Conservation (phyloP, 1,284 basidiomycete genomes). For the Schizophyllum amplum region DNA sequence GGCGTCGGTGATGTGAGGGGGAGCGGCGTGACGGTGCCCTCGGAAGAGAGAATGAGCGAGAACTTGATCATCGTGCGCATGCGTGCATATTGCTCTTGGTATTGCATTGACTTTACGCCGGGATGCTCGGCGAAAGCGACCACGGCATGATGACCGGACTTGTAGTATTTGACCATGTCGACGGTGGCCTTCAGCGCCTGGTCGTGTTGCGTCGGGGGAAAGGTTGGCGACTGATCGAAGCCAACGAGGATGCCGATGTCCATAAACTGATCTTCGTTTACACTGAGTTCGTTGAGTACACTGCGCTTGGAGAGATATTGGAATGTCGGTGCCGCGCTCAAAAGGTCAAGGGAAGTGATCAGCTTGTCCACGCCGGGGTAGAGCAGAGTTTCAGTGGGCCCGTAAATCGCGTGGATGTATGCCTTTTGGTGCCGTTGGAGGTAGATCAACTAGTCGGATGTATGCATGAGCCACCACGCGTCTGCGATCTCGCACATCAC, state of each 20-base stretch:
- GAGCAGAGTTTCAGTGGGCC: conserved; percentile 83
- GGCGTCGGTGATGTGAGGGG: conserved; percentile 66
- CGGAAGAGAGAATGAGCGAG: conserved; percentile 84
- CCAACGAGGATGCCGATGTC: conserved; percentile 91
- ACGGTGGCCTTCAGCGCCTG: conserved; percentile 77
- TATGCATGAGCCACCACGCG: conserved; percentile 5
- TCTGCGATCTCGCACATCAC: conserved; percentile 21
- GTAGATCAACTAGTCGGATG: conserved; percentile 68
- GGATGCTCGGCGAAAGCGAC: conserved; percentile 72
- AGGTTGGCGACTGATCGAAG: conserved; percentile 80
- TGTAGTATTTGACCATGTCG: conserved; percentile 87
- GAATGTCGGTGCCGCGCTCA: conserved; percentile 45
- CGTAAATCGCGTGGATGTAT: conserved; percentile 94
- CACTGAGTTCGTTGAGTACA: conserved; percentile 69
- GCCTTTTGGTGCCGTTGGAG: conserved; percentile 88
- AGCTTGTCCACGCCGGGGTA: conserved; percentile 89
- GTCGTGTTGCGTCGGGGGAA: conserved; percentile 77
- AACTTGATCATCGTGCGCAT: conserved; percentile 91
- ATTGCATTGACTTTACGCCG: conserved; percentile 68
- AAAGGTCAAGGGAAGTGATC: conserved; percentile 81
- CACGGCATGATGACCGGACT: conserved; percentile 78
- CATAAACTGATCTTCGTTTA: conserved; percentile 89
- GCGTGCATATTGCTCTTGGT: conserved; percentile 84
- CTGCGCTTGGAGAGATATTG: conserved; percentile 79
- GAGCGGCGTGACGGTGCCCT: conserved; percentile 84